Base-by-base conservation (phyloP, 176 grass and related monocot species). In the Aegilops longissima region DNA sequence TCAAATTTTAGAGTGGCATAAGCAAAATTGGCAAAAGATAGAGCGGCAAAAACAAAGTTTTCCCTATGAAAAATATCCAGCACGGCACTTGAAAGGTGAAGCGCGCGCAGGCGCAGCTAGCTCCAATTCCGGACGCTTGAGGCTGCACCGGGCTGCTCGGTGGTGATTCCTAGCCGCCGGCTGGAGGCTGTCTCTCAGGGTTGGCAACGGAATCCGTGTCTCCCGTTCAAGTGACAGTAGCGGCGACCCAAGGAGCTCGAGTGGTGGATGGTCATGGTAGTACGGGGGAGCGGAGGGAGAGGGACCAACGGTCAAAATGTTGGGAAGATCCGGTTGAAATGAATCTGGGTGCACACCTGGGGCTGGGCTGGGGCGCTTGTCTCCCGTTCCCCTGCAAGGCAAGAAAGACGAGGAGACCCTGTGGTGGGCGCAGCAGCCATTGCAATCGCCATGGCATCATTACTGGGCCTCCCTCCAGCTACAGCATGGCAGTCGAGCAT, bases 361-460 rank as follows among this genome's bases (percentile, higher is more conserved):
- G 38, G 34, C 85, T 66, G 59, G 70, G 42, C 78, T 76, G 85
- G 70, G 70, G 40, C 18, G 20, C 68, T 89, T 39, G 88, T 83
- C 87, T 89, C 87, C 68, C 69, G 45, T 89, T 80, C 24, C 44
- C 87, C 87, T 80, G 87, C 77, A 89, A 21, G 63, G 71, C 80
- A 78, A 16, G 61, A 74, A 89, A 89, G 74, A 64, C 87, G 76
- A 67, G 87, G 76, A 38, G 36, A 38, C 36, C 36, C 36, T 38
- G 36, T 38, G 36, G 36, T 38, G 82, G 87, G 23, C 78, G 45
- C 80, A 76, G 23, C 70, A 42, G 38, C 38, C 38, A 62, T 33
- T 13, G 52, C 24, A 31, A 12, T 25, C 62, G 24, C 23, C 13
- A 13, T 14, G 12, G 27, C 38, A 9, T 39, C 38, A 39, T 39